Conservation (phyloP, 164 flowering plant genomes). For the Platanus orientalis region DNA sequence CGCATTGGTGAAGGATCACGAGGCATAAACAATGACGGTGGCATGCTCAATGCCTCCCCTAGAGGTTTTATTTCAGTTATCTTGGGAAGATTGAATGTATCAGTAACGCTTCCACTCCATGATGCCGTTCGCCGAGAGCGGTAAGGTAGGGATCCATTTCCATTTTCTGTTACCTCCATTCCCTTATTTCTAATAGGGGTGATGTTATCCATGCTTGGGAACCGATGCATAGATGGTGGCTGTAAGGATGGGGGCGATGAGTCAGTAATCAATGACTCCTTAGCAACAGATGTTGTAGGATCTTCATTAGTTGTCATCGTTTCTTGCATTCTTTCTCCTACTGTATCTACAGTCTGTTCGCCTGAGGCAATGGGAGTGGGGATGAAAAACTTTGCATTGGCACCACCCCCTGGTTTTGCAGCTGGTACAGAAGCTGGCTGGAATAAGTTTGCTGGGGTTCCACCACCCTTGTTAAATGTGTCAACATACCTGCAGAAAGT, state of each 20-base stretch:
- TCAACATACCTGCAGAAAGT: conserved; percentile 61
- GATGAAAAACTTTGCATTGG: conserved; percentile 54
- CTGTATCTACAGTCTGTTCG: conserved; percentile 15
- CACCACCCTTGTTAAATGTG: conserved; percentile 68
- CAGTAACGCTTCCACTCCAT: conserved; percentile 56
- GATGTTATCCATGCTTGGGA: conserved; percentile 58
- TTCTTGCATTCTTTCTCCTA: conserved; percentile 27
- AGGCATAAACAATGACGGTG: conserved; percentile 33
- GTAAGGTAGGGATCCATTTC: conserved; percentile 26
- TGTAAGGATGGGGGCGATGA: conserved; percentile 23
- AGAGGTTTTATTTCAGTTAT: conserved; percentile 12
- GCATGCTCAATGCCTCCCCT: conserved; percentile 14
- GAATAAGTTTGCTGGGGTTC: conserved; percentile 37
- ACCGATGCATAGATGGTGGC: conserved; percentile 40
- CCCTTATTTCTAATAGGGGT: conserved; percentile 6
- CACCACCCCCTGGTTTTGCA: conserved; percentile 33
- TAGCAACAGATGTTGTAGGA: conserved; percentile 20
- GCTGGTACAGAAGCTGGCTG: conserved; percentile 56
- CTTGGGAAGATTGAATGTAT: conserved; percentile 19
- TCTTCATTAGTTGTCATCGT: conserved; percentile 12
- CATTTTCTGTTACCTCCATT: conserved; percentile 11
- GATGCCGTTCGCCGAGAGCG: conserved; percentile 46
- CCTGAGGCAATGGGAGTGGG: conserved; percentile 41
- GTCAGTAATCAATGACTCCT: conserved; percentile 21
- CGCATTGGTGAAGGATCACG: conserved; percentile 15